Evolutionary conservation across 2,329 filamentous ascomycete genomes (phyloP), one percentile per base, ranked within the genome.

Genomic region (Tympanopsis confertula): DNA sequence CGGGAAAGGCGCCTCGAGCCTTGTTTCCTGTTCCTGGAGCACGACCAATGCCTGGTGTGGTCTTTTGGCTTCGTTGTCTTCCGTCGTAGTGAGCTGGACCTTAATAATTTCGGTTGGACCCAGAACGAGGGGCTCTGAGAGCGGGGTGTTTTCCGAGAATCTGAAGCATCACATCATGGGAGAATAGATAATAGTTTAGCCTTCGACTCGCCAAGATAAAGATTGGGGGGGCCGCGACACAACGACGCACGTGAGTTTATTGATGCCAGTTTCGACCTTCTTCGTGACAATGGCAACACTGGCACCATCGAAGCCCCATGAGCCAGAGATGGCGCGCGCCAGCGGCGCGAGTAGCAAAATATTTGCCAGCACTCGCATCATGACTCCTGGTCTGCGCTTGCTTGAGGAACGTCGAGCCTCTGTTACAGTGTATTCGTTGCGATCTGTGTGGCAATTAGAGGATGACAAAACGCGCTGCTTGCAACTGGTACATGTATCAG

Each of bases 41-140:
- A 91, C 69, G 38, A 98, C 69, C 66, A 95, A 95, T 4, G 87
- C 87, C 62, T 98, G 91, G 61, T 98, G 91, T 49, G 91, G 86
- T 46, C 84, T 78, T 69, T 86, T 89, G 35, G 75, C 71, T 49
- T 78, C 80, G 60, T 78, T 78, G 54, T 74, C 79, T 52, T 94
- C 86, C 55, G 82, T 82, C 5, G 86, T 73, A 20, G 86, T 94
- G 50, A 98, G 65, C 47, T 78, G 62, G 47, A 98, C 65, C 66
- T 91, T 94, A 53, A 96, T 67, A 30, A 77, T 77, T 53, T 93
- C 86, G 39, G 72, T 58, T 38, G 69, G 60, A 44, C 77, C 74
- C 43, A 96, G 66, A 12, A 68, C 59, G 30, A 95, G 55, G 12
- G 78, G 61, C 36, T 74, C 74, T 38, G 74, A 62, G 44, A 88